These are phyloP conservation scores for Avicennia marina DNA, from an alignment of 257 asterid genomes.

Conservation along the genomic window DNA sequence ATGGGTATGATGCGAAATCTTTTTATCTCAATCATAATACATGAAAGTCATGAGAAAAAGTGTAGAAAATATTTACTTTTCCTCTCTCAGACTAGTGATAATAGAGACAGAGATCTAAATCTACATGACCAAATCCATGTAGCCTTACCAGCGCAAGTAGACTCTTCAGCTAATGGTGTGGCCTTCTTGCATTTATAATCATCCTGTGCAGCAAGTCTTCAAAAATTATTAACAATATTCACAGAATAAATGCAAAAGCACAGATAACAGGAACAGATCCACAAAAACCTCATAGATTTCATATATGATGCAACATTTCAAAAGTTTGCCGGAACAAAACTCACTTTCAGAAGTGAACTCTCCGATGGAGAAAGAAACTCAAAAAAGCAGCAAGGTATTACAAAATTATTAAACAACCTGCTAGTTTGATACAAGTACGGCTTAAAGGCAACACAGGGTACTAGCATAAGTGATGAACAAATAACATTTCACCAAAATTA, in stretches of 20 bases:
- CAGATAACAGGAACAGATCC: no score
- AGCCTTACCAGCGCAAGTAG: conserved; percentile 27
- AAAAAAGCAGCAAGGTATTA: conserved; percentile 5
- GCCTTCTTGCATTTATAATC: conserved; percentile 19
- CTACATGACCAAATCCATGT: conserved; percentile 5
- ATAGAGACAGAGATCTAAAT: conserved; percentile 4
- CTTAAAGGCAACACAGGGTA: neutral
- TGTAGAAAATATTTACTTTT: conserved; percentile 9
- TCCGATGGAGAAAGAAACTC: no score
- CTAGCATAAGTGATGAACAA: neutral
- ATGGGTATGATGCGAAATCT: no score
- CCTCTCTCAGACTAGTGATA: neutral
- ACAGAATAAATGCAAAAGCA: no score
- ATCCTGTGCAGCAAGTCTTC: no score
- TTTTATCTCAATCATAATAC: no score
- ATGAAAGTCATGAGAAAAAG: neutral
- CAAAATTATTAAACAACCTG: neutral
- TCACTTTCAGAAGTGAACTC: no score
- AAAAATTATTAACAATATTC: no score
- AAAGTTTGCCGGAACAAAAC: no score
- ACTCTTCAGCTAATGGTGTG: conserved; percentile 7
- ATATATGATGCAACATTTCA: neutral
- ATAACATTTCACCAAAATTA: neutral
- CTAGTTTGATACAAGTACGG: neutral
- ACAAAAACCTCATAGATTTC: no score